phyloP scores from a whole-genome alignment of 768 basidiomycete genomes.

The Lactarius indigo region DNA sequence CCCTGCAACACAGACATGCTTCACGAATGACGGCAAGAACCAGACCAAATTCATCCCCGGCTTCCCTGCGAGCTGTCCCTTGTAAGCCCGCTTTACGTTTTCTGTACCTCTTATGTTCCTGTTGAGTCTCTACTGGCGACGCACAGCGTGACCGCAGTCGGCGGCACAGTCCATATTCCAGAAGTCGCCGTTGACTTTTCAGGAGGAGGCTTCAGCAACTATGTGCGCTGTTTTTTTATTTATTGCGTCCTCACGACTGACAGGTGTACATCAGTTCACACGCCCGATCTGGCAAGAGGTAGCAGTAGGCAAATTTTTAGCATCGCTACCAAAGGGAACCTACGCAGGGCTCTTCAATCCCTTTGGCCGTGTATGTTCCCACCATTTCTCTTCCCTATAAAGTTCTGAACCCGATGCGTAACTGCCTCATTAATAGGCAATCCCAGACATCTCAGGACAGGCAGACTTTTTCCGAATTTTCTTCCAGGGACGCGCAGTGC shows the following conservation, averaged over 20 bases:
- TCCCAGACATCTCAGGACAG: conserved; percentile 61
- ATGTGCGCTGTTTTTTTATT: conserved; percentile 38
- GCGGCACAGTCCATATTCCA: conserved; percentile 56
- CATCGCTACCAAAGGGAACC: conserved; percentile 39
- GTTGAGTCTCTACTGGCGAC: conserved; percentile 31
- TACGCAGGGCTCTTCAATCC: conserved; percentile 56
- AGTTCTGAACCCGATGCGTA: not conserved
- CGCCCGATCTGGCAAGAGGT: conserved; percentile 52
- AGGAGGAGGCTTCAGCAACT: conserved; percentile 72
- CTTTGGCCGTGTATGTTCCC: conserved; percentile 49
- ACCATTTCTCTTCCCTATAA: no score
- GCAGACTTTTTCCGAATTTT: conserved; percentile 43
- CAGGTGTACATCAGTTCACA: conserved; percentile 36
- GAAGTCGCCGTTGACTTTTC: conserved; percentile 60
- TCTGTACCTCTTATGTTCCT: not conserved
- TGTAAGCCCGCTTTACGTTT: conserved; percentile 23
- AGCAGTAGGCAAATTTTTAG: conserved; percentile 42
- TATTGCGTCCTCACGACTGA: not conserved
- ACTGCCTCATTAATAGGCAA: conserved; percentile 35
- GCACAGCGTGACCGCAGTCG: conserved; percentile 58
- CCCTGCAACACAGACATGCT: conserved; percentile 52
- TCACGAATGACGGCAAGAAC: conserved; percentile 57
- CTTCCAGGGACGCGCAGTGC: conserved; percentile 33
- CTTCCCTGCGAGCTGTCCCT: conserved; percentile 57
- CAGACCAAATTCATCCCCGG: conserved; percentile 44